Base-by-base conservation (phyloP, 306 rosid species). In the Canavalia ensiformis region DNA sequence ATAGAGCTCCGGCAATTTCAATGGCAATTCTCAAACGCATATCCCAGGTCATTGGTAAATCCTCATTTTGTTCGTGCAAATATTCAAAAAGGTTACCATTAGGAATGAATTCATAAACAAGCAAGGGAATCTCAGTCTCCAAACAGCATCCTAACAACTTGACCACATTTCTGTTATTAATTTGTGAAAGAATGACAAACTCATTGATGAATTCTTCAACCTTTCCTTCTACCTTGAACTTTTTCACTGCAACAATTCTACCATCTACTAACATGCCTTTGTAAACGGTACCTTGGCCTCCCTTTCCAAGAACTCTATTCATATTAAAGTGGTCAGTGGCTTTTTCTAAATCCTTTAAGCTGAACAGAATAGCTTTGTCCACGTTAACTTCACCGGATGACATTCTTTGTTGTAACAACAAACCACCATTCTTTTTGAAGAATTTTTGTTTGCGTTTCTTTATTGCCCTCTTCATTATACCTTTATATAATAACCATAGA, bases 141-240 rank as follows among this genome's bases (percentile, higher is more conserved):
- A 82, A 70, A 64, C 82, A 82, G 49, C 67, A 82, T 3, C 85
- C 85, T 9, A 82, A 41, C 18, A 83, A 2, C 67, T 52, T 83
- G 1, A 83, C 86, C 74, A 83, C 82, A 31, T 83, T 83, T 62
- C 86, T 76, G 41, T 76, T 77, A 64, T 83, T 83, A 37, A 83
- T 70, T 44, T 77, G 86, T 5, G 82, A 83, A n/a, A 83, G 86
- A 31, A 83, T 62, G 13, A 76, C 12, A 8, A 77, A 49, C 7
- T 83, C 86, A 7, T 83, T 83, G 9, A 83, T 62, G 9, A 83
- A 83, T 31, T 83, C 78, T 42, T 83, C 82, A 29, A 69, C 82
- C 1, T 76, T 76, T 3, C 85, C 81, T 34, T 57, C 63, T 0
- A 74, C 51, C 12, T 37, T 67, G 7, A 75, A 70, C 34, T 56